phyloP scores from a whole-genome alignment of 257 asterid species.

The Solanum virginianum region DNA sequence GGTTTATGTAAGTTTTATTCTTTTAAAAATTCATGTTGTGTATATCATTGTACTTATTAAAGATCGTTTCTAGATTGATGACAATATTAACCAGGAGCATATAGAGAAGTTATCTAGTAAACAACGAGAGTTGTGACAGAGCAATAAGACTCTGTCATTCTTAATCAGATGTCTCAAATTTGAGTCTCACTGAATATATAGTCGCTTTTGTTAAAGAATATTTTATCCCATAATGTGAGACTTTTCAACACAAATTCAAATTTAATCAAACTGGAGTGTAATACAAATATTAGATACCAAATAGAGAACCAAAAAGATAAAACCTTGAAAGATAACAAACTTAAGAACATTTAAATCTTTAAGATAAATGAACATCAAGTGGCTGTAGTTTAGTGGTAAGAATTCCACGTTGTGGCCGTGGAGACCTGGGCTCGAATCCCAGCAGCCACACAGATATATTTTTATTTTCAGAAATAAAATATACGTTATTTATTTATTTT shows the following conservation, averaged over 20 bases:
- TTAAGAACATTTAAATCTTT: no score
- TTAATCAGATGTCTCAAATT: not conserved
- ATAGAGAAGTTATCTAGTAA: not conserved
- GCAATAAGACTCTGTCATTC: fast-evolving
- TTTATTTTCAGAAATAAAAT: no score
- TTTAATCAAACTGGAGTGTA: fast-evolving
- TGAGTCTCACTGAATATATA: not conserved
- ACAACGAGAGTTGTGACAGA: not conserved
- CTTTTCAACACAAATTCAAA: fast-evolving
- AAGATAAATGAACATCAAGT: not conserved
- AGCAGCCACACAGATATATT: slow-evolving; percentile 67
- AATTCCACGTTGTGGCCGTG: slow-evolving; percentile 99
- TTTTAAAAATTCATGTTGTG: fast-evolving
- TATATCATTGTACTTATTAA: not conserved
- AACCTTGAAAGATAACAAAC: no score
- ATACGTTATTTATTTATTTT: no score
- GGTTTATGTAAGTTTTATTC: fast-evolving
- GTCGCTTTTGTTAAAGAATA: fast-evolving
- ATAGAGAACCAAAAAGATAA: no score
- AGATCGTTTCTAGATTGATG: not conserved
- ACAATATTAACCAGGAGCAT: not conserved
- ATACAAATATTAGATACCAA: not conserved
- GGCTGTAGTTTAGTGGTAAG: slow-evolving; percentile 98
- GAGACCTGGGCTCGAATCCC: slow-evolving; percentile 99
- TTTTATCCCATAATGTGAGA: not conserved